These are phyloP conservation scores for Verticillium isaacii DNA, from an alignment of 2,329 filamentous ascomycete genomes.

Conservation along the genomic window DNA sequence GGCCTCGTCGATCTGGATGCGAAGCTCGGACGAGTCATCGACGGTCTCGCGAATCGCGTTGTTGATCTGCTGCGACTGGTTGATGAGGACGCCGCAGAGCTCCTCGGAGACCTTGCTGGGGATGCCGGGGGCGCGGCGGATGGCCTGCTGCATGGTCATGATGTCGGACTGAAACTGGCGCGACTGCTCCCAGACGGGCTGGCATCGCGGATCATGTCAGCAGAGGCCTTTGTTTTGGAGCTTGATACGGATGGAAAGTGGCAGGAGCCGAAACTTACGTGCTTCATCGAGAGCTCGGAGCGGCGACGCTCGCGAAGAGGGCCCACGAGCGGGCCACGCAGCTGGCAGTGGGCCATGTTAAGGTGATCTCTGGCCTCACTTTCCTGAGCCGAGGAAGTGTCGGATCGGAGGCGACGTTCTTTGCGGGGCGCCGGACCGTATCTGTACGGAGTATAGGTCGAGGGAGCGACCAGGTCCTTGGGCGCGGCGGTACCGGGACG, in stretches of 20 bases:
- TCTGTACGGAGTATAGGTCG: neutral
- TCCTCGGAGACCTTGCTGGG: conserved; percentile 11
- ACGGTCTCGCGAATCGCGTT: conserved; percentile 14
- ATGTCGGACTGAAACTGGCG: conserved; percentile 12
- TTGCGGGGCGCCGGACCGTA: neutral
- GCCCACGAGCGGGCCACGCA: conserved; percentile 11
- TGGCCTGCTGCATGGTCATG: conserved; percentile 13
- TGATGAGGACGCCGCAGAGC: conserved; percentile 10
- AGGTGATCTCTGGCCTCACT: neutral
- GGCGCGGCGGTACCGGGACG: neutral
- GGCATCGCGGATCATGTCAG: neutral
- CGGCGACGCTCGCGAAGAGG: conserved; percentile 12
- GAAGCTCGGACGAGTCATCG: conserved; percentile 16
- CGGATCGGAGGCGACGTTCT: neutral
- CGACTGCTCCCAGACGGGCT: conserved; percentile 11
- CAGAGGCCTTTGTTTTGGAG: neutral
- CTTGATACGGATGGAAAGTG: neutral
- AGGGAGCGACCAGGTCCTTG: neutral
- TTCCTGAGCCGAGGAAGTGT: neutral
- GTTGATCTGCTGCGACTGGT: conserved; percentile 23
- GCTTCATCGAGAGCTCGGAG: conserved; percentile 10
- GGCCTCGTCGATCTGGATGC: conserved; percentile 24
- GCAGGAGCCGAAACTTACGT: conserved; percentile 6
- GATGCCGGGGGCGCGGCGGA: conserved; percentile 13
- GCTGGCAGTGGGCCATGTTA: conserved; percentile 10